phyloP scores from a whole-genome alignment of 2,329 filamentous ascomycete species.

The Septoria petroselini region DNA sequence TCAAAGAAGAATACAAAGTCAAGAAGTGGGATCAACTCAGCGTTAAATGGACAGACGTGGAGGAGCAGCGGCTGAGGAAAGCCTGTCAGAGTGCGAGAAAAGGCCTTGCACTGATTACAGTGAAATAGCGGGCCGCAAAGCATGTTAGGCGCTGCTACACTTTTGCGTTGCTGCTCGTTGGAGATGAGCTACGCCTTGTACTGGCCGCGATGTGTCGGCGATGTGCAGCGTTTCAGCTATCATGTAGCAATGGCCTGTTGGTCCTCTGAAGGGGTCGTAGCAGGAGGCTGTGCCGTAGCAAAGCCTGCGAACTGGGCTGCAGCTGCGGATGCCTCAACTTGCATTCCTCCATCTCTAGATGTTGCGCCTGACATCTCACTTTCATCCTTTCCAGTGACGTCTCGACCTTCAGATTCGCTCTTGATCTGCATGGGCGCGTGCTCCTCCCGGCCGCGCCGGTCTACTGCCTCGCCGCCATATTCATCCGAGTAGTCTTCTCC shows the following conservation, averaged over 20 bases:
- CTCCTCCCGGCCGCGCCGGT: conserved; percentile 28
- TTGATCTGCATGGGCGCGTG: conserved; percentile 2
- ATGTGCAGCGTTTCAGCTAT: not conserved
- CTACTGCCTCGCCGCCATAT: conserved; percentile 21
- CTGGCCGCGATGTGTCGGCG: too few relatives aligned
- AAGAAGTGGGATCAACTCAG: conserved; percentile 63
- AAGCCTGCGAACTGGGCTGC: conserved; percentile 6
- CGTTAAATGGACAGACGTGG: conserved; percentile 63
- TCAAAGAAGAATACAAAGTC: conserved; percentile 56
- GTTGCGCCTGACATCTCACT: conserved; percentile 14
- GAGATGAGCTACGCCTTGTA: too few relatives aligned
- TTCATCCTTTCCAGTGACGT: conserved; percentile 1
- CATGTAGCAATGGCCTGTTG: conserved; percentile 7
- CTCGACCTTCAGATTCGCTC: conserved; percentile 4
- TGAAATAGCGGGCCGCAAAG: conserved; percentile 47
- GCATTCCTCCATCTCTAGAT: conserved; percentile 18
- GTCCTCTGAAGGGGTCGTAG: not conserved
- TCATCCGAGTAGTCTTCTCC: conserved; percentile 26
- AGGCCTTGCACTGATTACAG: conserved; percentile 58
- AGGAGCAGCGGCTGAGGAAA: conserved; percentile 57
- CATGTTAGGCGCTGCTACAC: too few relatives aligned
- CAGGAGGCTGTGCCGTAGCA: not conserved
- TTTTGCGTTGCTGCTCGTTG: too few relatives aligned
- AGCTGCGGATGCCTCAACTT: conserved; percentile 5
- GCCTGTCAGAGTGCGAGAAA: conserved; percentile 57